A percentile compares a stretch with the other conserved stretches of the same genome.
phyloP scores from a whole-genome alignment of 2,329 filamentous ascomycete species.

The Aspergillus brunneoviolaceus region DNA sequence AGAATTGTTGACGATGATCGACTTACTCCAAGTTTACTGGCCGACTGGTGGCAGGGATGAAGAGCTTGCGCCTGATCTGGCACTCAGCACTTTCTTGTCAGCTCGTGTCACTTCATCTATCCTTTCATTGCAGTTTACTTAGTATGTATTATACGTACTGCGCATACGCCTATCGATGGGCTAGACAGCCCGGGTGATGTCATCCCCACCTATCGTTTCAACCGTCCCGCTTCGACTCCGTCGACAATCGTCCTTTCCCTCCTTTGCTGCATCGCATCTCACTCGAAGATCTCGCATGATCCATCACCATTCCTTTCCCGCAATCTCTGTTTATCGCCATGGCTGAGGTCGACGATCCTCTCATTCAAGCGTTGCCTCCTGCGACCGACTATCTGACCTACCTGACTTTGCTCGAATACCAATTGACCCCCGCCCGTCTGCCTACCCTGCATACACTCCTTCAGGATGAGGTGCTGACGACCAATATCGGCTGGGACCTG shows the following conservation, averaged over 20 bases:
- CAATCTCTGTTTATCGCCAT: slow-evolving; percentile 17
- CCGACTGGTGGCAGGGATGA: background rate
- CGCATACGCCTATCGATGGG: background rate
- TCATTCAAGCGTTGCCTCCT: slow-evolving; percentile 60
- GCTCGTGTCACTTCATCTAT: background rate
- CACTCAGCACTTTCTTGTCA: background rate
- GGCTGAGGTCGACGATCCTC: slow-evolving; percentile 45
- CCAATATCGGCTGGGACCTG: slow-evolving; percentile 67
- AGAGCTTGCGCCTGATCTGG: background rate
- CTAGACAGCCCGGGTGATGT: background rate
- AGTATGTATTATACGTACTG: too few species aligned
- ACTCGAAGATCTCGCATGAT: background rate
- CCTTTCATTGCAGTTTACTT: too few species aligned
- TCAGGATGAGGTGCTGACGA: slow-evolving; percentile 60
- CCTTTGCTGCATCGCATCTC: slow-evolving; percentile 2
- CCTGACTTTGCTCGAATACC: slow-evolving; percentile 64
- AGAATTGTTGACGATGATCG: background rate
- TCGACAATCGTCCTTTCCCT: background rate
- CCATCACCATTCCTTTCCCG: slow-evolving; percentile 2
- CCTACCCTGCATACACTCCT: slow-evolving; percentile 59
- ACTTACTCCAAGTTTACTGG: too few species aligned
- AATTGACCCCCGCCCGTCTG: slow-evolving; percentile 58
- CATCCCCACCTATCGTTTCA: background rate
- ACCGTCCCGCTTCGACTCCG: background rate
- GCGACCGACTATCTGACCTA: slow-evolving; percentile 66